Conservation (phyloP, 495 filamentous ascomycete genomes). For the Echria macrotheca region DNA sequence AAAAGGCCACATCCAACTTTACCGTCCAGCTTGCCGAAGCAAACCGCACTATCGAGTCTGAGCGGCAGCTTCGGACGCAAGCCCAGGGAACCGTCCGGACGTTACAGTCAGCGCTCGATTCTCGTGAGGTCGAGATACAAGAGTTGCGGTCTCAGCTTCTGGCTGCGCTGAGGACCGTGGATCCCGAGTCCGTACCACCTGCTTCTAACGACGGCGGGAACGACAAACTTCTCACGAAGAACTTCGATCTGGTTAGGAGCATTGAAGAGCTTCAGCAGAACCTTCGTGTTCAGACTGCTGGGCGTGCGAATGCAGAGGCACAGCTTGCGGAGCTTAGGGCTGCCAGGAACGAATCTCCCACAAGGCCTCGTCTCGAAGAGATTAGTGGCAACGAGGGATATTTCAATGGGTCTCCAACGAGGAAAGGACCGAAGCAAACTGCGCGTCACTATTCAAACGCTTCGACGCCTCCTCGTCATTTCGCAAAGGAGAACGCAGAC, state of each 20-base stretch:
- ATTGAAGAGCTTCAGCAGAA: slow-evolving; percentile 85
- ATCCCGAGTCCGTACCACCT: slow-evolving; percentile 57
- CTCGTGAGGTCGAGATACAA: slow-evolving; percentile 68
- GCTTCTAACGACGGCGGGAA: slow-evolving; percentile 41
- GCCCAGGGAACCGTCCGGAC: slow-evolving; percentile 81
- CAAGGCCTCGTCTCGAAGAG: slow-evolving; percentile 68
- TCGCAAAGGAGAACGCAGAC: slow-evolving; percentile 60
- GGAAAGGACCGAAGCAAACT: slow-evolving; percentile 69
- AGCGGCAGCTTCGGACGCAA: slow-evolving; percentile 78
- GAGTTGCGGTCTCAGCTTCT: slow-evolving; percentile 76
- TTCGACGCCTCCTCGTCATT: slow-evolving; percentile 68
- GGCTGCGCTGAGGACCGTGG: slow-evolving; percentile 76
- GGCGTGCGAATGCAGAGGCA: slow-evolving; percentile 73
- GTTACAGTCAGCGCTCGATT: slow-evolving; percentile 70
- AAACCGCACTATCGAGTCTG: slow-evolving; percentile 84
- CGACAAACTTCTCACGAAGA: slow-evolving; percentile 48
- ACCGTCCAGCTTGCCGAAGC: slow-evolving; percentile 82
- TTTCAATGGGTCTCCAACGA: slow-evolving; percentile 69
- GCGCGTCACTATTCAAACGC: slow-evolving; percentile 65
- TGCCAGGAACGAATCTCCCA: slow-evolving; percentile 67
- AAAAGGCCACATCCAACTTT: slow-evolving; percentile 79
- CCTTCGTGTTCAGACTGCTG: slow-evolving; percentile 78
- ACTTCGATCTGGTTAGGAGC: slow-evolving; percentile 79
- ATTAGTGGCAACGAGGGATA: slow-evolving; percentile 79
- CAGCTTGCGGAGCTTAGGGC: slow-evolving; percentile 78